phyloP scores from a whole-genome alignment of 176 grass and related monocot genomes.

The Oryza longistaminata region DNA sequence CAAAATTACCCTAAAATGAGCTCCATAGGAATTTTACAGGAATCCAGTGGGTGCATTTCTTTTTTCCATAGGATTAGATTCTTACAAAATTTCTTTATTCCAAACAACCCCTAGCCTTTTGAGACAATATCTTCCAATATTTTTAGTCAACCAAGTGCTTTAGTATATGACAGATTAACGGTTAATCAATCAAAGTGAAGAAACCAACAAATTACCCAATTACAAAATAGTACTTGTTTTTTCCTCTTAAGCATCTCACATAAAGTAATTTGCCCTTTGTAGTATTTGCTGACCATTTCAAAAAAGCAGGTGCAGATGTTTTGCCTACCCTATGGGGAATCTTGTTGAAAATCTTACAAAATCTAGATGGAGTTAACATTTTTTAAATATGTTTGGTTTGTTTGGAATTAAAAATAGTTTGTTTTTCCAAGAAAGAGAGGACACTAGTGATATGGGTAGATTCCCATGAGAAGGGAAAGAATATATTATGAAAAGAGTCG shows the following conservation, averaged over 20 bases:
- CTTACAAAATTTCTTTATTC: too few relatives aligned
- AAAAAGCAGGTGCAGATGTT: background rate
- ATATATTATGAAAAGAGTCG: conserved; percentile 4
- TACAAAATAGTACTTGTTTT: background rate
- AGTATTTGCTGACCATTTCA: background rate
- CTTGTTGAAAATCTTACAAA: background rate
- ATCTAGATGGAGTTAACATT: background rate
- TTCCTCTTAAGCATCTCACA: background rate
- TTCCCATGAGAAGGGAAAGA: background rate
- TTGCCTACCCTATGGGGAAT: background rate
- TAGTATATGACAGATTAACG: background rate
- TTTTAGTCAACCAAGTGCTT: background rate
- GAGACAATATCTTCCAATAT: background rate
- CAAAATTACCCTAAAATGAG: too few relatives aligned
- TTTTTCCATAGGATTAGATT: too few relatives aligned
- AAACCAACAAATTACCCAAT: background rate
- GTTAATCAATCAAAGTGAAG: background rate
- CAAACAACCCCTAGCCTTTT: background rate
- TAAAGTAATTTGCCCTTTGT: background rate
- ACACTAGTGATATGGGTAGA: background rate
- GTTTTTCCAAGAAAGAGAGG: background rate
- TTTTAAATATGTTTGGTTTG: background rate
- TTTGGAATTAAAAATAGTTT: background rate
- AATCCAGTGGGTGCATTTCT: too few relatives aligned
- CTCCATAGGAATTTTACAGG: too few relatives aligned